A percentile compares a stretch with the other conserved stretches of the same genome.
These are phyloP conservation scores for Solanum neorickii DNA, from an alignment of 257 asterid genomes.

Conservation along the genomic window DNA sequence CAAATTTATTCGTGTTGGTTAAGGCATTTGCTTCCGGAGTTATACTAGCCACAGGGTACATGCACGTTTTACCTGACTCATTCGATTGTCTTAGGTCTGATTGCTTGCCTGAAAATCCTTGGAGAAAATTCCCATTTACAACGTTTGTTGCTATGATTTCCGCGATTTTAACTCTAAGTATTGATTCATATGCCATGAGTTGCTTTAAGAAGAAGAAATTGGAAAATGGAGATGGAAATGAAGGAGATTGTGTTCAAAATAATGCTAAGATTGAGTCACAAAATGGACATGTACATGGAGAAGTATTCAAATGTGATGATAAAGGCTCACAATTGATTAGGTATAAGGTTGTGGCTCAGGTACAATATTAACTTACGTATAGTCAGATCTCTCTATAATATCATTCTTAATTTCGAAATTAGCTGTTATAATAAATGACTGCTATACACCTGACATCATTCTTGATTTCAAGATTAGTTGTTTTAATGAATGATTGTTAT, in stretches of 20 bases:
- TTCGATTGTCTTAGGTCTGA: background rate
- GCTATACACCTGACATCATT: background rate
- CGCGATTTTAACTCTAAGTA: conserved; percentile 17
- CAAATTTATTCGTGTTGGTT: background rate
- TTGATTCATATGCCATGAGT: conserved; percentile 31
- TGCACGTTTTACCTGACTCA: background rate
- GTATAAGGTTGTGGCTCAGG: conserved; percentile 11
- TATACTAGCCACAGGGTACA: background rate
- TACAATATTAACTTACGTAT: background rate
- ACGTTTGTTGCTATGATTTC: conserved; percentile 36
- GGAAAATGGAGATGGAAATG: background rate
- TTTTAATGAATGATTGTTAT: background rate
- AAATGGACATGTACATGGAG: background rate
- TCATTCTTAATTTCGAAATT: background rate
- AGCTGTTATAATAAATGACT: background rate
- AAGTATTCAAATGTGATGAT: background rate
- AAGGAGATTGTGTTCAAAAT: background rate
- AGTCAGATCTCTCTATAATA: background rate
- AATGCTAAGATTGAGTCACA: background rate
- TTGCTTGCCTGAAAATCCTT: background rate
- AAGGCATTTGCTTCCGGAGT: background rate
- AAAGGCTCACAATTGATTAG: conserved; percentile 8
- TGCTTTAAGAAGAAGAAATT: conserved; percentile 1
- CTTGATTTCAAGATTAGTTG: background rate
- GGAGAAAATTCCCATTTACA: background rate